Percentiles rank a stretch among this genome's conserved stretches.
Conservation (phyloP, 345 rosid genomes). For the Eucalyptus cladocalyx region DNA sequence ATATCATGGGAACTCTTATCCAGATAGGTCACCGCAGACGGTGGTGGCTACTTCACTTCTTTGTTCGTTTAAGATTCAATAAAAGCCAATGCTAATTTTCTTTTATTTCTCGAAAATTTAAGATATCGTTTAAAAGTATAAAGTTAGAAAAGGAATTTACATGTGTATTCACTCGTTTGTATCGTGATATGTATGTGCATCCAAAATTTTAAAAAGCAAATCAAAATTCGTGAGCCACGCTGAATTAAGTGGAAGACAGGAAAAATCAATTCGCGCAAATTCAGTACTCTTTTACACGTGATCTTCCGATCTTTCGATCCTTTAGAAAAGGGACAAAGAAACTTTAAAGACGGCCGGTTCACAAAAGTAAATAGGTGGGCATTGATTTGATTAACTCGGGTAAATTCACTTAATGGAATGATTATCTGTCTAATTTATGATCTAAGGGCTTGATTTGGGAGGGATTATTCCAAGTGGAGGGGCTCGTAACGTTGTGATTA, state of each 20-base stretch:
- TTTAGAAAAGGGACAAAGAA: neutral
- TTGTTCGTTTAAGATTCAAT: neutral
- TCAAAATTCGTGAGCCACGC: neutral
- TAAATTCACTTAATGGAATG: neutral
- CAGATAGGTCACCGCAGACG: too few species aligned
- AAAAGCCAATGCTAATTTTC: neutral
- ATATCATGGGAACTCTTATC: too few species aligned
- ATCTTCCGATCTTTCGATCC: neutral
- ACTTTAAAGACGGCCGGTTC: neutral
- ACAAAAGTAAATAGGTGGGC: neutral
- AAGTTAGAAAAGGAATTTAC: neutral
- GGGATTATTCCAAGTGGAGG: neutral
- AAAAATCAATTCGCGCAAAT: neutral
- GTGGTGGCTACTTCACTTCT: neutral
- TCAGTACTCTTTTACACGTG: neutral
- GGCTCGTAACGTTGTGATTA: neutral
- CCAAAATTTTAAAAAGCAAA: neutral
- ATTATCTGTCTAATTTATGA: neutral
- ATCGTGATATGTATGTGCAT: neutral
- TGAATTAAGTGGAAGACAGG: neutral
- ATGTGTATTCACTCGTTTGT: neutral
- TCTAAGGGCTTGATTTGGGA: neutral
- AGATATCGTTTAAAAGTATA: neutral
- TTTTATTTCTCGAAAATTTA: neutral
- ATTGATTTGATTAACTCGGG: neutral